phyloP scores from a whole-genome alignment of 495 filamentous ascomycete species.

The Trypethelium eluteriae region DNA sequence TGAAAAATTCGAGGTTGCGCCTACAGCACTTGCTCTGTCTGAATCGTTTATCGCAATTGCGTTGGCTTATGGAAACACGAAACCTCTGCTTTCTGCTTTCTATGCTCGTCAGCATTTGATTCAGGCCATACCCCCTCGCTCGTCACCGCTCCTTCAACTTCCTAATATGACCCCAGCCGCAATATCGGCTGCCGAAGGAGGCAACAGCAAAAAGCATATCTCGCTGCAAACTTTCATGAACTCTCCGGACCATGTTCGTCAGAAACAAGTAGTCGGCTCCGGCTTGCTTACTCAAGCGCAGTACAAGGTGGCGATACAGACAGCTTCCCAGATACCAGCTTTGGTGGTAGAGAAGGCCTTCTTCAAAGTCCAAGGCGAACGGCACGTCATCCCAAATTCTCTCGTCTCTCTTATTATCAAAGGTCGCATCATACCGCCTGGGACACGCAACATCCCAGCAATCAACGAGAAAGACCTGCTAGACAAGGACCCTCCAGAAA shows the following conservation, averaged over 20 bases:
- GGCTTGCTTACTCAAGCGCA: conserved; percentile 64
- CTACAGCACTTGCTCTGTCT: conserved; percentile 74
- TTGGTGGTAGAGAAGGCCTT: conserved; percentile 87
- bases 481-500: conserved; percentile 87
- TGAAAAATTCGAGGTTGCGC: conserved; percentile 73
- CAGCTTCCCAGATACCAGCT: conserved; percentile 74
- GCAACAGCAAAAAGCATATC: conserved; percentile 60
- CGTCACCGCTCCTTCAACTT: conserved; percentile 85
- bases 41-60: conserved; percentile 80
- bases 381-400: conserved; percentile 82
- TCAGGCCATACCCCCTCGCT: conserved; percentile 74
- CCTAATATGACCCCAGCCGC: conserved; percentile 75
- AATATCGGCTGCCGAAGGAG: conserved; percentile 67
- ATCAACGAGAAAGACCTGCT: conserved; percentile 72
- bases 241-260: conserved; percentile 57
- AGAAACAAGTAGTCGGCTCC: conserved; percentile 60
- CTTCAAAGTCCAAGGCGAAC: conserved; percentile 96
- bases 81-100: conserved; percentile 76
- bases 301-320: conserved; percentile 63
- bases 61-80: conserved; percentile 77
- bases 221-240: conserved; percentile 83
- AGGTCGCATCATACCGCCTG: conserved; percentile 86
- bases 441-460: conserved; percentile 60
- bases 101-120: conserved; percentile 74
- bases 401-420: conserved; percentile 92